Evolutionary conservation across 345 rosid species (phyloP), one percentile per base, ranked within the genome.

Genomic region (Salix viminalis): DNA sequence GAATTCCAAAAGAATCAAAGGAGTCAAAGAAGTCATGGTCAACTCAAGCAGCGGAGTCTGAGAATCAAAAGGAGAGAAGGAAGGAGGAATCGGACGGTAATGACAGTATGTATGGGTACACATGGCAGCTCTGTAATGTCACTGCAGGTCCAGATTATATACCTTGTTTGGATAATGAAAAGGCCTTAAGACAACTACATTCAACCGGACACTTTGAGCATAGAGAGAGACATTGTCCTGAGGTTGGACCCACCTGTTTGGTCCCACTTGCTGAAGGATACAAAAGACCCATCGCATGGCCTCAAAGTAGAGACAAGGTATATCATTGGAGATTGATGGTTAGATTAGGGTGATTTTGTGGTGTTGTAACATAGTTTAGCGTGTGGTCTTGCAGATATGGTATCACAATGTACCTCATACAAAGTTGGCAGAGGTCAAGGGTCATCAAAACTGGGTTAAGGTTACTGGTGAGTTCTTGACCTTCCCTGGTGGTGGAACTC

Each of bases 401-500:
- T 96, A 93, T 74, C 90, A 85, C 36, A 96, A 96, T 74, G 99
- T 93, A 58, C 97, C 99, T 69, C 92, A 93, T 81, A 84, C 91
- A 61, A 73, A 18, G 84, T 84, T 96, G 64, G 98, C 94, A 10
- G 85, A 89, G 70, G 87, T 96, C 76, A 96, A 96, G 83, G 98
- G 98, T 70, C 99, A 93, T 72, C 99, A 96, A 71, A 96, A 96
- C 70, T 93, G 98, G 99, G 91, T 96, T 24, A 93, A 93, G 85
- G 92, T 93, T 46, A 85, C 92, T 1, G 97, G 99, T 11, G 99
- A 96, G 79, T 90, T 93, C 85, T 85, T 96, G 78, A 93, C 92
- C 9, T 96, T 96, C 84, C 99, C 98, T 0, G 97, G 99, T 16
- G 97, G 99, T 30, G 99, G 99, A 36, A 96, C 97, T 3, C 99